Evolutionary conservation across 208 protist genomes (phyloP), one percentile per base, ranked within the genome.

Genomic region (Willaertia magna): DNA sequence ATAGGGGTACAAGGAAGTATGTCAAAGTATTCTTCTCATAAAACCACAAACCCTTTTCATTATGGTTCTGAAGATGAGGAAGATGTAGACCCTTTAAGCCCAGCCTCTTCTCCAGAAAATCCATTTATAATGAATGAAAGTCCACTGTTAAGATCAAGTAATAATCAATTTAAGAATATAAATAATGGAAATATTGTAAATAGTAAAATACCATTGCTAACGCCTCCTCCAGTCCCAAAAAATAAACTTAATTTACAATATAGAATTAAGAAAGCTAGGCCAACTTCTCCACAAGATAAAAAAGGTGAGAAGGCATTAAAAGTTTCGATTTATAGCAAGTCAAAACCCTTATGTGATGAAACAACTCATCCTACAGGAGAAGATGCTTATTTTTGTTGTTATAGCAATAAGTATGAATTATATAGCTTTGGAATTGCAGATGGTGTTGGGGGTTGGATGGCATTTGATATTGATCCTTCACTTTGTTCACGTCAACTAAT

Each of bases 361-460:
- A 34, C 18, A 34, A 67, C 55, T 34, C 55, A 67, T 30, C 55
- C 55, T 34, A 67, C 55, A 34, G 55, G 55, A 4, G 55, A 67
- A 67, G 55, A 67, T 34, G 55, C 55, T 14, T 67, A 67, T 26
- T 67, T 34, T 34, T 67, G 55, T 67, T 67, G 55, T n/a, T 67
- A 67, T n/a, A 67, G 55, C 9, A n/a, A 16, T 9, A 67, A 67
- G 9, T 26, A 67, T 67, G 55, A 67, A 67, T 16, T 67, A 7
- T 67, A 67, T 34, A 67, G 55, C 9, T 67, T 67, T 67, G 55
- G 55, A 12, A 67, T 67, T 67, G 55, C 55, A 34, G 95, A 97
- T 86, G 95, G 95, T 79, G 94, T 97, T 9, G 95, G 95, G 39
- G 94, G 93, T 30, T 97, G 95, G 94, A 89, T 91, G 34, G 88